These are phyloP conservation scores for Secale cereale DNA, from an alignment of 176 grass and related monocot genomes.

Conservation along the genomic window DNA sequence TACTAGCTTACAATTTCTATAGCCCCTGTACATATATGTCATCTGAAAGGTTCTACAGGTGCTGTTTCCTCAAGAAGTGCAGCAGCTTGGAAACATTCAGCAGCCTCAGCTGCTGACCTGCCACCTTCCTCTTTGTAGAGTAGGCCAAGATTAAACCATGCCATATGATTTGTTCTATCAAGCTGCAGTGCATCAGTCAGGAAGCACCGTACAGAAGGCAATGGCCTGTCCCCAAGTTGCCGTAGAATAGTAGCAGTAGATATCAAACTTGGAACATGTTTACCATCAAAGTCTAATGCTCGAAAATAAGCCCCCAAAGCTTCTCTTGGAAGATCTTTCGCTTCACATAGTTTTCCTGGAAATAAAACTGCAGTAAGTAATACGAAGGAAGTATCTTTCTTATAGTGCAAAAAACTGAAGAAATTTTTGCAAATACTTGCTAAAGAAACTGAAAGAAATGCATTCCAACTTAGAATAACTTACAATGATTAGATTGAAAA, in stretches of 20 bases:
- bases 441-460: not conserved
- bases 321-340: slow-evolving; percentile 57
- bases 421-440: not conserved
- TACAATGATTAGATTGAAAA: not conserved
- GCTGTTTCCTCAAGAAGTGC: slow-evolving; percentile 89
- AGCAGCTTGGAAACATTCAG: slow-evolving; percentile 95
- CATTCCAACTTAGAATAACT: not conserved
- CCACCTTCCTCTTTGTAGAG: slow-evolving; percentile 76
- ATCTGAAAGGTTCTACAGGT: slow-evolving; percentile 96
- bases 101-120: slow-evolving; percentile 59
- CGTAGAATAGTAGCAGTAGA: slow-evolving; percentile 65
- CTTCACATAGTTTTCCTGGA: slow-evolving; percentile 81
- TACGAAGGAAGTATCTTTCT: slow-evolving; percentile 10
- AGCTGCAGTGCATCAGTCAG: slow-evolving; percentile 81
- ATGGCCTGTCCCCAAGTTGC: slow-evolving; percentile 53
- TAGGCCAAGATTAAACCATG: slow-evolving; percentile 94
- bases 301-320: slow-evolving; percentile 66
- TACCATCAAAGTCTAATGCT: slow-evolving; percentile 66
- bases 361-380: slow-evolving; percentile 33
- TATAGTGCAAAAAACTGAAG: not conserved
- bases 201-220: slow-evolving; percentile 57
- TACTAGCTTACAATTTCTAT: slow-evolving; percentile 47
- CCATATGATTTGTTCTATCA: slow-evolving; percentile 76
- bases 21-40: slow-evolving; percentile 41
- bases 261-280: slow-evolving; percentile 87